Evolutionary conservation across 1,139 yeast genomes (phyloP).

Genomic region (Blastobotrys buckinghamii): DNA sequence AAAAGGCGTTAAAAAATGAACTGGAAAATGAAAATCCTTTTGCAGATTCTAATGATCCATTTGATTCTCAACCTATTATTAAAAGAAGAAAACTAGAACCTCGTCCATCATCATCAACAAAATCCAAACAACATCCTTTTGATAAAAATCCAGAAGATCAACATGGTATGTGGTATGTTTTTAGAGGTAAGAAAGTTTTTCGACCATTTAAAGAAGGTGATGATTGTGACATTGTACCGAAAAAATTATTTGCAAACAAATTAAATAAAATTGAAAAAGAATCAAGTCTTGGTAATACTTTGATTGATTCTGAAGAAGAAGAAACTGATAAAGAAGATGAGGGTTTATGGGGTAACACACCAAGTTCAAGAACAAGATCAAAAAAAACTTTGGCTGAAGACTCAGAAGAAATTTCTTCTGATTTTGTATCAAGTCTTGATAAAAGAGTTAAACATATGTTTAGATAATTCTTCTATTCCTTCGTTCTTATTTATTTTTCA

Average conservation of each 20-base stretch:
- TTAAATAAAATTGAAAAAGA: not conserved
- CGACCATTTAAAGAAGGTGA: conserved; percentile 30
- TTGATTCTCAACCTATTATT: conserved; percentile 9
- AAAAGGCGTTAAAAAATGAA: conserved; percentile 21
- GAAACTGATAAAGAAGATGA: conserved; percentile 25
- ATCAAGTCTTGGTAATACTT: not conserved
- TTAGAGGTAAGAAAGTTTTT: conserved; percentile 36
- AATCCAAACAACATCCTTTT: conserved; percentile 20
- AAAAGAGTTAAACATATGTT: not conserved
- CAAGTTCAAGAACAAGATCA: not conserved
- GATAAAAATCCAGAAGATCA: conserved; percentile 20
- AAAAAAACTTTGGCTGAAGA: not conserved
- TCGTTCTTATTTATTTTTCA: no score
- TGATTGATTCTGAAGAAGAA: conserved; percentile 19
- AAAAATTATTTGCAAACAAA: conserved; percentile 18
- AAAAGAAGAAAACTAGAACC: conserved; percentile 1
- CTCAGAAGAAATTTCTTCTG: not conserved
- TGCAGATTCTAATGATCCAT: conserved; percentile 5
- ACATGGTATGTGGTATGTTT: conserved; percentile 37
- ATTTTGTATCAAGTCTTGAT: not conserved
- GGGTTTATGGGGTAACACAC: not conserved
- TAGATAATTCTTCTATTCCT: no score
- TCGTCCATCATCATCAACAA: not conserved
- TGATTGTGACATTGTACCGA: conserved; percentile 21
- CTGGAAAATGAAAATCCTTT: conserved; percentile 17